phyloP scores from a whole-genome alignment of 2,329 filamentous ascomycete species.

The Penicillium sp. region DNA sequence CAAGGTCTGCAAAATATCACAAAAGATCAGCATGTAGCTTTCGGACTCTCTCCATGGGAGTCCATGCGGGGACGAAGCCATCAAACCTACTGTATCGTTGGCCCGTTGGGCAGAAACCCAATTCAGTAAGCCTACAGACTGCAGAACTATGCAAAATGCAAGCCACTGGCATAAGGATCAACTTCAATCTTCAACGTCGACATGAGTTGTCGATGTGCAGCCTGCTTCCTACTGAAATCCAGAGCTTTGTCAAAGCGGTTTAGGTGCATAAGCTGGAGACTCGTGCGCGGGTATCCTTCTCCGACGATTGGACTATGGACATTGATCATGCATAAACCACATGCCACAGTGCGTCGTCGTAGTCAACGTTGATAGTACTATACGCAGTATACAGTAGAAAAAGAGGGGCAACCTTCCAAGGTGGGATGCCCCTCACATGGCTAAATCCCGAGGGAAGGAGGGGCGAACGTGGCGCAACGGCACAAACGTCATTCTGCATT shows the following conservation, averaged over 20 bases:
- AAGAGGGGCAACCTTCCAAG: neutral
- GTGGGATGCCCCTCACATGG: neutral
- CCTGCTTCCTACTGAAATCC: neutral
- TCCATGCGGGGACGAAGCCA: neutral
- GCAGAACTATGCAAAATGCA: neutral
- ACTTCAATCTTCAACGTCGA: neutral
- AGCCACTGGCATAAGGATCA: constrained; percentile 4
- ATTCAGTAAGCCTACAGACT: neutral
- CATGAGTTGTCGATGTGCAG: neutral
- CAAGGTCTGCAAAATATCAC: constrained; percentile 8
- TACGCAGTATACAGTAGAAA: neutral
- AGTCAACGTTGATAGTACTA: no score
- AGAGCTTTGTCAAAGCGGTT: constrained; percentile 4
- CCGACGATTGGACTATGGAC: neutral
- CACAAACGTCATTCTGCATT: constrained; percentile 20
- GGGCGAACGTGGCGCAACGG: constrained; percentile 6
- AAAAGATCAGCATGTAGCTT: constrained; percentile 6
- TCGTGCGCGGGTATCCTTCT: neutral
- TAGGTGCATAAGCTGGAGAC: constrained; percentile 5
- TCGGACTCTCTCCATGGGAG: neutral
- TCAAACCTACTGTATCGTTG: neutral
- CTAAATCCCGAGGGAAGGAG: neutral
- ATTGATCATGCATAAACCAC: no score
- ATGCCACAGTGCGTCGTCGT: no score
- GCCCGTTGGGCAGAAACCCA: neutral